Evolutionary conservation across 1,284 basidiomycete genomes (phyloP).

Genomic region (Meira miltonrushii): DNA sequence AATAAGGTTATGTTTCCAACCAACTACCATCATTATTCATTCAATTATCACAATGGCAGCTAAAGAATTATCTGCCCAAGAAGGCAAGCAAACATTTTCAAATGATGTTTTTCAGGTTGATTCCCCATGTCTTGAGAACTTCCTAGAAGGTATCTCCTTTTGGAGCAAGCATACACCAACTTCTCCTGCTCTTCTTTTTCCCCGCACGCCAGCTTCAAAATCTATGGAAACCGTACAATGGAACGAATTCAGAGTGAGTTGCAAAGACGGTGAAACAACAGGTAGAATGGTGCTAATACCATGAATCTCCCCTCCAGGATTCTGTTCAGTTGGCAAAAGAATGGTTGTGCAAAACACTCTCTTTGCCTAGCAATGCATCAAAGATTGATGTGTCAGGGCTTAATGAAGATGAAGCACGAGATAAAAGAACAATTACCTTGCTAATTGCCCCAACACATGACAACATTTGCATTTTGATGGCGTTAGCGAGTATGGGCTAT

Average conservation of each 20-base stretch:
- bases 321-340: too few relatives aligned
- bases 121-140: neutral
- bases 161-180: neutral
- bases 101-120: neutral
- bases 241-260: too few relatives aligned
- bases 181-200: neutral
- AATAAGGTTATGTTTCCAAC: too few relatives aligned
- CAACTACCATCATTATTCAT: too few relatives aligned
- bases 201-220: neutral
- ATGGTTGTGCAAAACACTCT: too few relatives aligned
- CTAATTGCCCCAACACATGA: neutral
- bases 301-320: too few relatives aligned
- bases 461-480: neutral
- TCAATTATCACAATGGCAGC: too few relatives aligned
- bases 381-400: neutral
- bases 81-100: neutral
- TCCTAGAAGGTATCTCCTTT: neutral
- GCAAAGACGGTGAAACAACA: too few relatives aligned
- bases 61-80: too few relatives aligned
- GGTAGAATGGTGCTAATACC: too few relatives aligned
- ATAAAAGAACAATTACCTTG: neutral
- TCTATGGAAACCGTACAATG: too few relatives aligned
- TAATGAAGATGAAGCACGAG: neutral
- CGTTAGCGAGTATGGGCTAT: neutral
- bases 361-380: neutral